Base-by-base conservation (phyloP, 495 filamentous ascomycete species). In the Hyaloscypha hepaticicola region DNA sequence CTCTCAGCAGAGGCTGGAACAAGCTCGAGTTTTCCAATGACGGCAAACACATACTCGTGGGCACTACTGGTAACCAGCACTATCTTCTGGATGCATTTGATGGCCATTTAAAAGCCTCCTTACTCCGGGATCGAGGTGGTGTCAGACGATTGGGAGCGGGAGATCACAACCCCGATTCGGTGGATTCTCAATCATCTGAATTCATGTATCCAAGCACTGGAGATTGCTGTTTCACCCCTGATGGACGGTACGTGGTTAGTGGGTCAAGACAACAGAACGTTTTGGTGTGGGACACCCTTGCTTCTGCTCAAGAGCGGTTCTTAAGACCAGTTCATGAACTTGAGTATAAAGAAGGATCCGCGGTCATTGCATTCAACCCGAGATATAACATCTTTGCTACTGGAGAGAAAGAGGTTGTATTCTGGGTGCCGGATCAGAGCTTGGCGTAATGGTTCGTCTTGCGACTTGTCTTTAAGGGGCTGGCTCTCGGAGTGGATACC, bases 21-120 rank as follows among this genome's bases (percentile, higher is more conserved):
- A 89, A 87, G 55, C 79, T 99, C 25, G 91, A 96, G 65, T 98
- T 99, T 73, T 90, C 90, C 57, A 98, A 98, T 72, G 94, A 99
- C 72, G 95, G 95, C 0, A 96, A 96, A 72, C 84, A 83, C 64
- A 72, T 99, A 59, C 83, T 99, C 25, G 67, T 98, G 29, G 88
- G 90, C 27, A 96, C 93, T 7, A 88, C 88, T 28, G 88, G 87
- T 12, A 80, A 81, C 49, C 91, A 92, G 3, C 96, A 98, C 70
- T 95, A 90, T 67, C 77, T 99, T 27, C 78, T 99, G 27, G 95
- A 99, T 74, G 91, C 96, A 1, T 98, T 96, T 75, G 83, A 89
- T 34, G 93, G 93, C 21, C 77, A 75, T 22, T 69, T 97, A 1
- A 88, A 87, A 70, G 87, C 88, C 12, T 90, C 87, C 73, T 77